Base-by-base conservation (phyloP, 1,139 yeast genomes). In the Lodderomyces oxycetoniae region DNA sequence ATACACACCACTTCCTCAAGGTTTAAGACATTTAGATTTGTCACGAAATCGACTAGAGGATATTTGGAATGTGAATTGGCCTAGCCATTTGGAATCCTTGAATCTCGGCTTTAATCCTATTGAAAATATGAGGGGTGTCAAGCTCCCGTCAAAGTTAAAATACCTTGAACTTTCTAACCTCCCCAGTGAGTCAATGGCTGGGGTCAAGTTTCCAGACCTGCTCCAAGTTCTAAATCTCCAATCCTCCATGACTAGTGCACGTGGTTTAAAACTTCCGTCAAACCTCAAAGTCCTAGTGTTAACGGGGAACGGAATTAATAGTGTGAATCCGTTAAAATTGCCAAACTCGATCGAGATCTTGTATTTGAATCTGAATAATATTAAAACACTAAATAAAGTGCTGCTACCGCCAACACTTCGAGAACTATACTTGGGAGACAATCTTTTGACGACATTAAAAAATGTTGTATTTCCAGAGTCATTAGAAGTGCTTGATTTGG, bases 161-260 rank as follows among this genome's bases (percentile, higher is more conserved):
- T 55, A 54, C 39, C 52, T 68, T 41, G 74, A 68, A 39, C 43
- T 65, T 4, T 64, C 72, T 3, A 61, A 64, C 39, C 59, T 67
- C 10, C 74, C 74, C 3, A 68, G 67, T 42, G 74, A 68, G 40
- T 60, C 71, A 4, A 67, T 68, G 74, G 60, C 73, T 0, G 71
- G 74, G 0, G 60, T 68, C 8, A 65, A 64, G 37, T 67, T 68
- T 36, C 74, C 74, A 0, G 74, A 68, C 34, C 57, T 50, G 55
- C 47, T 64, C 22, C 45, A 48, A 13, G 56, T 55, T 3, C 54
- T 68, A 30, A 68, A 68, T 40, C 47, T 68, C 11, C 73, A 67
- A 43, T 66, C 64, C 31, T 62, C 71, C 4, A 68, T 68, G 74
- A 66, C 73, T 2, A 67, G 57, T 39, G 66, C 73, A 1, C 50